phyloP scores from a whole-genome alignment of 768 basidiomycete species.

The Russula olivacea region DNA sequence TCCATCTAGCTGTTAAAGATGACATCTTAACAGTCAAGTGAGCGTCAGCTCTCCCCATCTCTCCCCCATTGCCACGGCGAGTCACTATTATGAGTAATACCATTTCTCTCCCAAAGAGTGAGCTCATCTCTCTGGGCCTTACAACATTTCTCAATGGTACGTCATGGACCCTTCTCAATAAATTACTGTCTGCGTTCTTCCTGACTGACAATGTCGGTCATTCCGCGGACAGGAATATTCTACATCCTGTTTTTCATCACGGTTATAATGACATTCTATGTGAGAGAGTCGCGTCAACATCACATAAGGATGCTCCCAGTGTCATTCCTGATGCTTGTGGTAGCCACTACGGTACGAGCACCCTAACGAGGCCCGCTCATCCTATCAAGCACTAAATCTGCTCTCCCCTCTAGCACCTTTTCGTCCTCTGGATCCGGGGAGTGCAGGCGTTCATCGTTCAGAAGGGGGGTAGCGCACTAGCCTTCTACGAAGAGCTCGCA shows the following conservation, averaged over 20 bases:
- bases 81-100: not conserved
- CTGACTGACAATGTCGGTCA: not conserved
- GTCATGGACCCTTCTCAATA: not conserved
- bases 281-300: not conserved
- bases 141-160: constrained; percentile 14
- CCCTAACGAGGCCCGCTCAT: not conserved
- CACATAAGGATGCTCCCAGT: constrained; percentile 4
- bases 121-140: constrained; percentile 3
- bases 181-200: too few species aligned
- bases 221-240: not conserved
- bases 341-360: constrained; percentile 3
- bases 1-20: not conserved
- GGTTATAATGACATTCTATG: not conserved
- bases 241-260: constrained; percentile 8
- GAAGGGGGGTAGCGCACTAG: not conserved
- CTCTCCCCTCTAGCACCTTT: not conserved
- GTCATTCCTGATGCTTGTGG: constrained; percentile 2
- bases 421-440: constrained; percentile 8
- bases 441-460: not conserved
- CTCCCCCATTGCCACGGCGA: not conserved
- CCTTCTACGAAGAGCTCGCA: constrained; percentile 4
- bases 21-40: not conserved
- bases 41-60: not conserved
- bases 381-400: not conserved
- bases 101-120: not conserved